Base-by-base conservation (phyloP, 306 rosid species). In the Oxytropis ochrocephala region DNA sequence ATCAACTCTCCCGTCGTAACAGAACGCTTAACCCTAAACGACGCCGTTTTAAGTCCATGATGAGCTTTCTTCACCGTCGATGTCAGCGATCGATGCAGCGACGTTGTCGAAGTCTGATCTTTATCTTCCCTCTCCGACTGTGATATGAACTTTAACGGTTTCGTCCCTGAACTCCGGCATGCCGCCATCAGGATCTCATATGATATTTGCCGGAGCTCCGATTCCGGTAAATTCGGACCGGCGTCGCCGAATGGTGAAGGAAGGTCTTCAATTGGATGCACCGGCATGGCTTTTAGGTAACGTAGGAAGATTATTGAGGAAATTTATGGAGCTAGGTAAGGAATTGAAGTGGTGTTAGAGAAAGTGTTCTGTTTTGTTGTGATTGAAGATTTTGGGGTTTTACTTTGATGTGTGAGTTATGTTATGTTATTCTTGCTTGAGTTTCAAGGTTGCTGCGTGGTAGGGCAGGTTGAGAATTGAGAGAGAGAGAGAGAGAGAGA, bases 181-280 rank as follows among this genome's bases (percentile, higher is more conserved):
- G 96, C 96, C 1, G 77, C 90, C 57, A 94, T 81, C 1, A 94
- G 73, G 78, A 94, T 84, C 96, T 94, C 96, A 77, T 94, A 94
- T 0, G 96, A 92, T 4, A 95, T 87, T 62, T 90, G 87, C n/a
- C 96, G 90, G 78, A 90, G 90, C 66, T 94, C 97, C 79, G 92
- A 81, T n/a, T 86, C 87, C 2, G 89, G 30, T 0, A 90, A 58
- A 61, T 33, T 43, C 6, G 79, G 24, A 32, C 73, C 80, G 59
- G 67, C 54, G 46, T 85, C 87, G 1, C 83, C 94, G 39, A 90
- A 94, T 10, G 97, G 96, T 11, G 85, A 78, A 1, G 89, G 82
- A 38, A 90, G 80, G 55, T 80, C 91, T n/a, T 75, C 80, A 10
- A 69, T 73, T 58, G 88, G 82, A 63, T 81, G 69, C 11, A 82